Percentiles rank a stretch among this genome's conserved stretches.
These are phyloP conservation scores for Euphorbia schlechtendalii DNA, from an alignment of 441 rosid species.

Conservation along the genomic window DNA sequence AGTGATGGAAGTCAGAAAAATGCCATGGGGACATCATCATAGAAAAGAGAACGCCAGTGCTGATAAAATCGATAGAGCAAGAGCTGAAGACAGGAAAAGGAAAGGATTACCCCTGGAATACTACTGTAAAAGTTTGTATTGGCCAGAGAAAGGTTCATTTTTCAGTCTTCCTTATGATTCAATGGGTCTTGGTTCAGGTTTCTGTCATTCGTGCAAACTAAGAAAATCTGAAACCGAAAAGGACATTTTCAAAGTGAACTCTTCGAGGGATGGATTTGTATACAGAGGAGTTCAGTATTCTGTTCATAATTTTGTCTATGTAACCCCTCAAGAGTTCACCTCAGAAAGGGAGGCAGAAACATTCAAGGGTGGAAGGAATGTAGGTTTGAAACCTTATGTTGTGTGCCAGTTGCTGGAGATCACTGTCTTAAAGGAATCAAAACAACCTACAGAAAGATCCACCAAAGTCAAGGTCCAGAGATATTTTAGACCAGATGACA, in stretches of 20 bases:
- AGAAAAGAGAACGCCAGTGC: too few relatives aligned
- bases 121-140: slow-evolving; percentile 70
- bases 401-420: slow-evolving; percentile 73
- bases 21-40: too few relatives aligned
- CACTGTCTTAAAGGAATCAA: slow-evolving; percentile 26
- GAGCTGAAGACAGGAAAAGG: too few relatives aligned
- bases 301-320: slow-evolving; percentile 58
- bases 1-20: slow-evolving; percentile 37
- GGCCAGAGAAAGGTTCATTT: slow-evolving; percentile 82
- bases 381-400: slow-evolving; percentile 64
- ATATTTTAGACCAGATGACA: slow-evolving; percentile 78
- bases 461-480: slow-evolving; percentile 51
- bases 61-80: too few relatives aligned
- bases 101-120: slow-evolving; percentile 61
- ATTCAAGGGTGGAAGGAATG: slow-evolving; percentile 68
- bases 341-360: slow-evolving; percentile 30
- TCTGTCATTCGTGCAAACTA: slow-evolving; percentile 48
- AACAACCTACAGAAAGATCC: slow-evolving; percentile 26
- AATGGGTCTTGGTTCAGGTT: slow-evolving; percentile 57
- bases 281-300: slow-evolving; percentile 40
- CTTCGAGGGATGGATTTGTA: slow-evolving; percentile 34
- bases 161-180: slow-evolving; percentile 45
- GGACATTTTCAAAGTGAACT: slow-evolving; percentile 33
- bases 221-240: slow-evolving; percentile 36
- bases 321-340: slow-evolving; percentile 39